Conservation (phyloP, 2,329 filamentous ascomycete genomes). For the Sphaerostilbella broomeana region DNA sequence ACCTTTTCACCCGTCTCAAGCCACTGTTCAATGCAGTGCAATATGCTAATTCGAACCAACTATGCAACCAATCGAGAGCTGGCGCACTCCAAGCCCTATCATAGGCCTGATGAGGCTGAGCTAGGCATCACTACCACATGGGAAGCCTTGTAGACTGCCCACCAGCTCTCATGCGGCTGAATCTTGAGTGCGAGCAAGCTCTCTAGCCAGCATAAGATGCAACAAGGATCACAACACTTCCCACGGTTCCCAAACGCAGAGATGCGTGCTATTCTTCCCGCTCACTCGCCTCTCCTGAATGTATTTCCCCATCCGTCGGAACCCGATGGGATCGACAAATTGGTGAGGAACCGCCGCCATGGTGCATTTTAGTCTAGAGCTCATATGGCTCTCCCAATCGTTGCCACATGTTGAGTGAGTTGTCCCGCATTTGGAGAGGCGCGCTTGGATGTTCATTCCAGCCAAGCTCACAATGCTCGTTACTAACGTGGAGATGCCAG, state of each 20-base stretch:
- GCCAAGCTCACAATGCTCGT: not conserved
- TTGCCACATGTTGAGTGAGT: slow-evolving; percentile 13
- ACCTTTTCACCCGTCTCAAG: slow-evolving; percentile 6
- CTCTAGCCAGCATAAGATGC: not conserved
- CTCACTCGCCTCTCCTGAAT: not conserved
- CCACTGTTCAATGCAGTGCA: not conserved
- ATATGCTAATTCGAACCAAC: slow-evolving; percentile 1
- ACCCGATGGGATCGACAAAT: not conserved
- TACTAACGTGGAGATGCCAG: slow-evolving; percentile 18
- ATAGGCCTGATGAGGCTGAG: slow-evolving; percentile 8
- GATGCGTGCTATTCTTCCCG: not conserved
- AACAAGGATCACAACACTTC: no score
- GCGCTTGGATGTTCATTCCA: not conserved
- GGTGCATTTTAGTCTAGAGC: slow-evolving; percentile 9
- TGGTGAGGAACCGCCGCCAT: slow-evolving; percentile 2
- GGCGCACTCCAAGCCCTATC: slow-evolving; percentile 5
- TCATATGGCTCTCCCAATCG: slow-evolving; percentile 8
- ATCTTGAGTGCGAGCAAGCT: not conserved
- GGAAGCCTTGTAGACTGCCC: slow-evolving; percentile 1
- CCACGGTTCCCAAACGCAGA: no score
- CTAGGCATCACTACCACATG: slow-evolving; percentile 5
- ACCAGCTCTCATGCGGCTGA: slow-evolving; percentile 7
- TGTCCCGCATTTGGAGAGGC: not conserved
- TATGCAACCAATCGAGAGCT: slow-evolving; percentile 9
- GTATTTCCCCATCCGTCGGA: not conserved